These are phyloP conservation scores for Uronychia binucleata DNA, from an alignment of 73 alveolate species.

Conservation along the genomic window DNA sequence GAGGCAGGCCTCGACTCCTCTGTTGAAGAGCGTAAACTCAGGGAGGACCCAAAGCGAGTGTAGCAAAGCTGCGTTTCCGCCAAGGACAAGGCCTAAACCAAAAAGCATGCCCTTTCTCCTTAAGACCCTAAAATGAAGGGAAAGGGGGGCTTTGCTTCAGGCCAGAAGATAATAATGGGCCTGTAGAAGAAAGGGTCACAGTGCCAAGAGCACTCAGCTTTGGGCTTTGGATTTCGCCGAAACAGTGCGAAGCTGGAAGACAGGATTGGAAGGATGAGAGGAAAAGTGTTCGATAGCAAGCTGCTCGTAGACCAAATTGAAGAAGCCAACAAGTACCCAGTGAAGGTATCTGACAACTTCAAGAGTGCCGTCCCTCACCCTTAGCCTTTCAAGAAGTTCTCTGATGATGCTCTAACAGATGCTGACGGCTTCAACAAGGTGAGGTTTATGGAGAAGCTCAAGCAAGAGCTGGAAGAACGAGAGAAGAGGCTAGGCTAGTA, in stretches of 20 bases:
- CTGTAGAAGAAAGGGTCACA: too few species aligned
- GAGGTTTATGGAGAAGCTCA: constrained; percentile 4
- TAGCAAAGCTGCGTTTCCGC: too few species aligned
- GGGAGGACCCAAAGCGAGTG: too few species aligned
- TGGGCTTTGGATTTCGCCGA: too few species aligned
- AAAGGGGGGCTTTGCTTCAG: too few species aligned
- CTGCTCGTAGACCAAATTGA: neutral
- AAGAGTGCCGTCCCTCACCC: neutral
- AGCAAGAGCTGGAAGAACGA: neutral
- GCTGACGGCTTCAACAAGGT: neutral
- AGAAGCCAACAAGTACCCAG: constrained; percentile 1
- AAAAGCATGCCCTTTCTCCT: too few species aligned
- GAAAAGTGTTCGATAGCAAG: neutral
- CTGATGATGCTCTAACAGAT: neutral
- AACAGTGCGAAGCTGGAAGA: neutral
- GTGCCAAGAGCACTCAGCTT: too few species aligned
- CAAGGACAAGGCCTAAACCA: too few species aligned
- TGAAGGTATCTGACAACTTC: constrained; percentile 8
- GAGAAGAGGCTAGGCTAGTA: neutral
- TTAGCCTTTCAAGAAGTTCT: neutral
- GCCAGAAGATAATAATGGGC: too few species aligned
- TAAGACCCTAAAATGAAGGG: too few species aligned
- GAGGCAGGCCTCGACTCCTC: too few species aligned
- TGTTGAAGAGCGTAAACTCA: too few species aligned
- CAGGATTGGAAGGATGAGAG: neutral